Evolutionary conservation across 352 stramenopile species (phyloP).

Genomic region (Phytophthora fragariae): DNA sequence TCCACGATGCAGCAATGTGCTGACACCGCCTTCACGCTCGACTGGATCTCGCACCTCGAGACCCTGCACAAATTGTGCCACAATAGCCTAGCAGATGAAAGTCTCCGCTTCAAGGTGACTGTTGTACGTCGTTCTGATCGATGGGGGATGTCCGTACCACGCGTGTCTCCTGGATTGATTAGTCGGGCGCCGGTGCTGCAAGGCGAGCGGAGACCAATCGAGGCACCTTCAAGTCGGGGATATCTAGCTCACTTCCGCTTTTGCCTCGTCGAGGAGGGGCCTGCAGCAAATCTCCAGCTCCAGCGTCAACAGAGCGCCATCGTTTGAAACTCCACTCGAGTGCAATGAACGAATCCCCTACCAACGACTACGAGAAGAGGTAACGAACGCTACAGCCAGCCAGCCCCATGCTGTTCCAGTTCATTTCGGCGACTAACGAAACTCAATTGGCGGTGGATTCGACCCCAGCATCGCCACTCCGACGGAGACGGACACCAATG

Average conservation of each 20-base stretch:
- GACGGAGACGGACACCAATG: constrained; percentile 2
- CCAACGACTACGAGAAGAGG: constrained; percentile 24
- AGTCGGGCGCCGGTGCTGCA: constrained; percentile 6
- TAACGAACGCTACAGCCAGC: neutral
- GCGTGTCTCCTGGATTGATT: constrained; percentile 8
- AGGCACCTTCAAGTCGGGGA: constrained; percentile 9
- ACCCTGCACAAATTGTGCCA: too few relatives aligned
- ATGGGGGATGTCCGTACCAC: neutral
- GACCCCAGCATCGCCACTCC: constrained; percentile 18
- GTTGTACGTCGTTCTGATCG: neutral
- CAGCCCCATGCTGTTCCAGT: neutral
- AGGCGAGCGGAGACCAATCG: neutral
- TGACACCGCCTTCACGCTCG: constrained; percentile 22
- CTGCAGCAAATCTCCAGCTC: neutral
- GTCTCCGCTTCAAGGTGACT: neutral
- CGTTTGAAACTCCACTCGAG: neutral
- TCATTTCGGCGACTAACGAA: neutral
- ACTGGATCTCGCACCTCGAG: constrained; percentile 4
- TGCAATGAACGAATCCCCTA: constrained; percentile 19
- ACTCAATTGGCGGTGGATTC: neutral
- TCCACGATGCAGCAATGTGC: constrained; percentile 21
- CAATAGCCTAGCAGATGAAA: neutral
- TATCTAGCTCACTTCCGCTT: constrained; percentile 19
- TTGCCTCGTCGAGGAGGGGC: constrained; percentile 2
- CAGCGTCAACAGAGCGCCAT: neutral